Conservation (phyloP, 2,329 filamentous ascomycete species). For the Colletotrichum paranaense region DNA sequence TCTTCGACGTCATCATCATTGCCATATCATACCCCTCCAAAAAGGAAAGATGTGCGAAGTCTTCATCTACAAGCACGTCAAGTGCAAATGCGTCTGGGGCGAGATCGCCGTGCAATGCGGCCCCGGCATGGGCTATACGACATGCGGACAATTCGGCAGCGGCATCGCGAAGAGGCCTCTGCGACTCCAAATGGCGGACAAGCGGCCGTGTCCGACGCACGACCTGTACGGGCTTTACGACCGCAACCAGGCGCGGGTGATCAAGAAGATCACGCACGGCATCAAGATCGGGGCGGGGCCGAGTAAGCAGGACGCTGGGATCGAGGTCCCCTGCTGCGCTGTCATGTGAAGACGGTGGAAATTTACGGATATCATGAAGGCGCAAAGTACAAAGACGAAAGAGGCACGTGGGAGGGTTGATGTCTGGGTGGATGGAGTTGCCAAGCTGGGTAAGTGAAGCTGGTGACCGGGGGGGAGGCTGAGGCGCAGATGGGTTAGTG, state of each 20-base stretch:
- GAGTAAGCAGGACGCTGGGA: slow-evolving; percentile 47
- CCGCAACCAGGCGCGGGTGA: slow-evolving; percentile 58
- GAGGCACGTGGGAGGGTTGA: background rate
- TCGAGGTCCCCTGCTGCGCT: slow-evolving; percentile 47
- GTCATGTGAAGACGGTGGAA: slow-evolving; percentile 48
- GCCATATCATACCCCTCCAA: background rate
- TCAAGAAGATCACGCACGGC: slow-evolving; percentile 55
- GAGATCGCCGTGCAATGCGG: slow-evolving; percentile 58
- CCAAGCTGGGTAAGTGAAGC: background rate
- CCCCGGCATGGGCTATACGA: slow-evolving; percentile 62
- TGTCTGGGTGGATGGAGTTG: background rate
- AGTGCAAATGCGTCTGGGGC: slow-evolving; percentile 65
- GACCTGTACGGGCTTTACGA: slow-evolving; percentile 56
- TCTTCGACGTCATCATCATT: background rate
- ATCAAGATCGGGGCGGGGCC: slow-evolving; percentile 62
- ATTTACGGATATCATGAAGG: background rate
- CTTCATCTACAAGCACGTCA: slow-evolving; percentile 59
- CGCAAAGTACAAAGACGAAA: background rate
- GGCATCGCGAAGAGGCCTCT: slow-evolving; percentile 48
- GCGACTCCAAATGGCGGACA: slow-evolving; percentile 47
- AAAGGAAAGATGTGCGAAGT: slow-evolving; percentile 57
- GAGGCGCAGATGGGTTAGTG: background rate
- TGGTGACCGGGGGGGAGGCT: background rate
- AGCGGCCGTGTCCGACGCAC: slow-evolving; percentile 55
- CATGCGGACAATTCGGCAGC: slow-evolving; percentile 53